Evolutionary conservation across 1,284 basidiomycete species (phyloP).

Genomic region (Rhodotorula sp.): DNA sequence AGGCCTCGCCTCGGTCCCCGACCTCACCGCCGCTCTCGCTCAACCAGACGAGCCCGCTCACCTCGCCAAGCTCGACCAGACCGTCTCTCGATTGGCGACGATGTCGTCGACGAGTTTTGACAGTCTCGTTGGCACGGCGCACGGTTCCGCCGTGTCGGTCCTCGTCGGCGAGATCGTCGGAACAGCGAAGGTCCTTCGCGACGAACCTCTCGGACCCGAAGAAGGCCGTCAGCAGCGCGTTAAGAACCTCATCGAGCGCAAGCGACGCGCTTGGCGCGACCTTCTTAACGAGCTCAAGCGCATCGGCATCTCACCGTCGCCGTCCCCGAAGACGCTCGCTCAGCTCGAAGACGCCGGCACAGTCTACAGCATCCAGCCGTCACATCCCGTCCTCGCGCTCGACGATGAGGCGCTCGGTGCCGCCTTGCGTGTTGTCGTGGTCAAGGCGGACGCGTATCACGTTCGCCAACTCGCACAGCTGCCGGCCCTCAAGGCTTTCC

Average conservation of each 20-base stretch:
- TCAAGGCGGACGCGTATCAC: slow-evolving; percentile 58
- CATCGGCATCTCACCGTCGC: slow-evolving; percentile 69
- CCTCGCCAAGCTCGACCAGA: slow-evolving; percentile 38
- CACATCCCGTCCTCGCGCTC: slow-evolving; percentile 44
- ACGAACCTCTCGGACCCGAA: slow-evolving; percentile 54
- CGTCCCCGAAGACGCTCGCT: slow-evolving; percentile 68
- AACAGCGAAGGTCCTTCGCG: slow-evolving; percentile 63
- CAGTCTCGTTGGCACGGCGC: slow-evolving; percentile 15
- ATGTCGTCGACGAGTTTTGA: slow-evolving; percentile 13
- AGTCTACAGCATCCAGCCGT: slow-evolving; percentile 58
- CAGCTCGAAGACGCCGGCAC: slow-evolving; percentile 67
- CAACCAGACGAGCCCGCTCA: neutral
- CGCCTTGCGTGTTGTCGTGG: slow-evolving; percentile 43
- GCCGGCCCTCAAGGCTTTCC: slow-evolving; percentile 63
- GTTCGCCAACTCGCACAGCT: slow-evolving; percentile 66
- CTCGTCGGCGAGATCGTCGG: slow-evolving; percentile 73
- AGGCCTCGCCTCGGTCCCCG: slow-evolving; percentile 1
- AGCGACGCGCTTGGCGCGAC: slow-evolving; percentile 88
- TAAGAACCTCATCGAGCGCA: slow-evolving; percentile 73
- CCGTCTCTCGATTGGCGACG: slow-evolving; percentile 25
- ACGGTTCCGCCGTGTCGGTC: slow-evolving; percentile 23
- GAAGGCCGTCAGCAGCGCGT: slow-evolving; percentile 65
- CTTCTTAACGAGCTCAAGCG: slow-evolving; percentile 83
- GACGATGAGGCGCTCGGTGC: slow-evolving; percentile 41
- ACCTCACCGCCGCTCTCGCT: slow-evolving; percentile 9